Evolutionary conservation across 768 basidiomycete species (phyloP).

Genomic region (Suillus subalutaceus): DNA sequence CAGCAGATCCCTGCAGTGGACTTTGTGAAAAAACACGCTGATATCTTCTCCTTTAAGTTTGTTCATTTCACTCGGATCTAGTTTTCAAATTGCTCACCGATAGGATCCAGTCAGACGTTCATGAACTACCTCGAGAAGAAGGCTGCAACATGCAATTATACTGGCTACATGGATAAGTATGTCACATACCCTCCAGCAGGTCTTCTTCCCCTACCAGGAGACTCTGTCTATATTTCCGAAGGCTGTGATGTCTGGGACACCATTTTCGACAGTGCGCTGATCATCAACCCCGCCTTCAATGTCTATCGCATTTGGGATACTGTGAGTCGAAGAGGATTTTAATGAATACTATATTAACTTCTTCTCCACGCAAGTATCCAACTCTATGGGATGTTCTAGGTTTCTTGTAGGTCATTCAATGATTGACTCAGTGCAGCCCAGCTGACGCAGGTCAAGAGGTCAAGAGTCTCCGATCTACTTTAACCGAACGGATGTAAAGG

Average conservation of each 20-base stretch:
- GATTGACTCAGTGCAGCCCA: not conserved
- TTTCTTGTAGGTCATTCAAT: constrained; percentile 56
- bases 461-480: constrained; percentile 68
- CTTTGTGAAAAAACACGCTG: not conserved
- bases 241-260: constrained; percentile 72
- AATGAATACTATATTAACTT: constrained; percentile 6
- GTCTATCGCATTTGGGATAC: constrained; percentile 79
- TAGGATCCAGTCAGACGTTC: too few relatives aligned
- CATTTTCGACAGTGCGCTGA: constrained; percentile 62
- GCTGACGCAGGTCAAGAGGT: constrained; percentile 42
- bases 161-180: constrained; percentile 60
- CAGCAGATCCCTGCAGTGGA: not conserved
- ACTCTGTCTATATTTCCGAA: constrained; percentile 42
- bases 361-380: constrained; percentile 44
- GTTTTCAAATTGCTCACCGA: too few relatives aligned
- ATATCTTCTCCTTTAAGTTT: not conserved
- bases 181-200: constrained; percentile 71
- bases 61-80: not conserved
- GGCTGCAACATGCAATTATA: constrained; percentile 53
- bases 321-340: constrained; percentile 27
- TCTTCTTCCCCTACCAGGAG: constrained; percentile 66
- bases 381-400: constrained; percentile 79
- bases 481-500: constrained; percentile 62
- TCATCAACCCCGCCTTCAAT: constrained; percentile 75
- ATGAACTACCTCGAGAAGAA: too few relatives aligned